Percentiles rank a stretch among this genome's conserved stretches.
Evolutionary conservation across 2,329 filamentous ascomycete species (phyloP).

Genomic region (Dryadomyces quercus-mongolicae): DNA sequence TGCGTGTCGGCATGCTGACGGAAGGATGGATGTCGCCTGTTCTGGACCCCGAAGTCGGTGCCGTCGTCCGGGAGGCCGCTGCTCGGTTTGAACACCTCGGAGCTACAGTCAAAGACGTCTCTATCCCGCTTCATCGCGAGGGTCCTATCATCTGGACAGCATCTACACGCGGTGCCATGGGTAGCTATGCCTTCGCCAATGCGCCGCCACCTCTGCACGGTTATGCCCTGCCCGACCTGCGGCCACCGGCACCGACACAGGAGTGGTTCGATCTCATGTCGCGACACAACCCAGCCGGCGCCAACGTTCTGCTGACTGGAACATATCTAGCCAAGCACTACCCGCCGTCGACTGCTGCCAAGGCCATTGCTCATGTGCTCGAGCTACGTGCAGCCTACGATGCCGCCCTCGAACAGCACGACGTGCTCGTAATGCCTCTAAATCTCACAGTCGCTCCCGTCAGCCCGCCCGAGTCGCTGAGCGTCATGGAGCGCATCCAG

Average conservation of each 20-base stretch:
- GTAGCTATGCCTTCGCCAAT: constrained; percentile 16
- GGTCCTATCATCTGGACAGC: constrained; percentile 36
- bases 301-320: constrained; percentile 28
- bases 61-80: constrained; percentile 22
- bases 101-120: constrained; percentile 30
- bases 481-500: no score
- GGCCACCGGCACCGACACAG: constrained; percentile 20
- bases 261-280: constrained; percentile 29
- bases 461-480: no score
- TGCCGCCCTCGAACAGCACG: not conserved
- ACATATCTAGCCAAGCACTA: constrained; percentile 15
- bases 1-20: constrained; percentile 31
- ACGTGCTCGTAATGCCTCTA: no score
- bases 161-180: constrained; percentile 18
- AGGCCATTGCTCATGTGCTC: constrained; percentile 31
- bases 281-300: constrained; percentile 28
- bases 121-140: constrained; percentile 31
- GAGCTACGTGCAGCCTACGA: constrained; percentile 36
- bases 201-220: constrained; percentile 19
- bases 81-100: constrained; percentile 26
- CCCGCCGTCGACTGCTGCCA: constrained; percentile 13
- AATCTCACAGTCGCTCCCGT: no score
- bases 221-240: constrained; percentile 18
- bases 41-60: constrained; percentile 23
- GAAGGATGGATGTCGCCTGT: constrained; percentile 27